phyloP scores from a whole-genome alignment of 441 rosid species.

The Adansonia gregorii region DNA sequence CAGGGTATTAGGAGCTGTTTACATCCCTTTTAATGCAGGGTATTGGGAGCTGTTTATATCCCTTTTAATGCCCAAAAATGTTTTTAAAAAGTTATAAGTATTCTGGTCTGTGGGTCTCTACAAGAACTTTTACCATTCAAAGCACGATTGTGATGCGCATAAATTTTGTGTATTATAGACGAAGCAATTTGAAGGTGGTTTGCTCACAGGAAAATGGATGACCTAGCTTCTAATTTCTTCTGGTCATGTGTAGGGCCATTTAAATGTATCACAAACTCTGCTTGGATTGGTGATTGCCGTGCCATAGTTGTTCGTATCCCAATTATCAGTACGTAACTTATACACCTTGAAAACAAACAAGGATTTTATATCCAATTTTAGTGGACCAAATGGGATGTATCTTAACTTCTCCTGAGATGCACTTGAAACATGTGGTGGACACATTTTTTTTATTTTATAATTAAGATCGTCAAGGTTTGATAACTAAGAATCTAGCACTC shows the following conservation, averaged over 20 bases:
- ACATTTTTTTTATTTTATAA: not conserved
- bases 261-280: conserved; percentile 3
- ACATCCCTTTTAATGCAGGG: too few relatives aligned
- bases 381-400: not conserved
- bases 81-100: not conserved
- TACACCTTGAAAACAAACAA: conserved; percentile 3
- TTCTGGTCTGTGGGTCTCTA: not conserved
- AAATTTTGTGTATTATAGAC: conserved; percentile 9
- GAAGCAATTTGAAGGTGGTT: not conserved
- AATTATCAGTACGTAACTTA: not conserved
- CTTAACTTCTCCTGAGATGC: not conserved
- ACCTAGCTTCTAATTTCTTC: conserved; percentile 7
- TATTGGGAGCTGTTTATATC: not conserved
- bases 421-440: not conserved
- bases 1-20: not conserved
- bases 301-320: not conserved
- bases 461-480: too few relatives aligned
- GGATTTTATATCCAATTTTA: not conserved
- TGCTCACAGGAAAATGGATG: not conserved
- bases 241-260: not conserved
- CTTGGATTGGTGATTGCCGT: not conserved
- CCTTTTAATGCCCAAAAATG: not conserved
- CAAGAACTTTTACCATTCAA: not conserved
- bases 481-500: too few relatives aligned
- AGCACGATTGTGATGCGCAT: not conserved